Percentiles rank a stretch among this genome's conserved stretches.
Evolutionary conservation across 208 protist species (phyloP).

Genomic region (Leptomonas pyrrhocoris): DNA sequence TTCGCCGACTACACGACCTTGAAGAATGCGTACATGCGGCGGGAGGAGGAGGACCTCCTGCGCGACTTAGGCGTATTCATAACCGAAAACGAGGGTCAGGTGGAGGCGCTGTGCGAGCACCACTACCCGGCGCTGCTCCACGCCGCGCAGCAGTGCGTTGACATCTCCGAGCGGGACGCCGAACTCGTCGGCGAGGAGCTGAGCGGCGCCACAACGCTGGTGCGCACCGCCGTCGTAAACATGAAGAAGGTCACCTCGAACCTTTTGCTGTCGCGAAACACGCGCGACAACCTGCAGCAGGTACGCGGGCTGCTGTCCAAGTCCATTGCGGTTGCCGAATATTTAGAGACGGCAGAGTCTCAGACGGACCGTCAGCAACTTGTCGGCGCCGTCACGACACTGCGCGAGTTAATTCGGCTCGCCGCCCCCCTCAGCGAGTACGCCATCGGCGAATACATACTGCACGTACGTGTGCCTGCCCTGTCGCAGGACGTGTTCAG

Average conservation of each 20-base stretch:
- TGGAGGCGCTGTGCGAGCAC: slow-evolving; percentile 84
- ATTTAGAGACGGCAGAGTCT: slow-evolving; percentile 80
- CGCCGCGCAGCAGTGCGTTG: slow-evolving; percentile 81
- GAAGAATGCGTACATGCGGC: slow-evolving; percentile 77
- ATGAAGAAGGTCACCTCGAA: slow-evolving; percentile 76
- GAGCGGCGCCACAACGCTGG: slow-evolving; percentile 71
- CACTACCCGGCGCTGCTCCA: slow-evolving; percentile 90
- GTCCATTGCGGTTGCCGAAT: slow-evolving; percentile 69
- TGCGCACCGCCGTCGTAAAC: slow-evolving; percentile 69
- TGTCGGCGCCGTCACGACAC: slow-evolving; percentile 70
- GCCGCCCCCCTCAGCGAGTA: slow-evolving; percentile 76
- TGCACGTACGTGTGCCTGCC: slow-evolving; percentile 76
- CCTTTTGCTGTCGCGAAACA: slow-evolving; percentile 65
- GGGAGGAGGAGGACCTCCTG: slow-evolving; percentile 80
- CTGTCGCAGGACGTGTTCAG: slow-evolving; percentile 68
- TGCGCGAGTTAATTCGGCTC: slow-evolving; percentile 71
- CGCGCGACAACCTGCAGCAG: slow-evolving; percentile 63
- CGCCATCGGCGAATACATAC: slow-evolving; percentile 83
- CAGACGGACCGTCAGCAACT: slow-evolving; percentile 76
- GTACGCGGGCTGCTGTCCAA: slow-evolving; percentile 58
- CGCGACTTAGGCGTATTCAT: slow-evolving; percentile 79
- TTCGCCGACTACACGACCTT: slow-evolving; percentile 90
- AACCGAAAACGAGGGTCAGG: slow-evolving; percentile 84
- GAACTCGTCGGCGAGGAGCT: slow-evolving; percentile 87
- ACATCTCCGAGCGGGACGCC: slow-evolving; percentile 83